phyloP scores from a whole-genome alignment of 2,329 filamentous ascomycete species.

The Aschersonia sp. region DNA sequence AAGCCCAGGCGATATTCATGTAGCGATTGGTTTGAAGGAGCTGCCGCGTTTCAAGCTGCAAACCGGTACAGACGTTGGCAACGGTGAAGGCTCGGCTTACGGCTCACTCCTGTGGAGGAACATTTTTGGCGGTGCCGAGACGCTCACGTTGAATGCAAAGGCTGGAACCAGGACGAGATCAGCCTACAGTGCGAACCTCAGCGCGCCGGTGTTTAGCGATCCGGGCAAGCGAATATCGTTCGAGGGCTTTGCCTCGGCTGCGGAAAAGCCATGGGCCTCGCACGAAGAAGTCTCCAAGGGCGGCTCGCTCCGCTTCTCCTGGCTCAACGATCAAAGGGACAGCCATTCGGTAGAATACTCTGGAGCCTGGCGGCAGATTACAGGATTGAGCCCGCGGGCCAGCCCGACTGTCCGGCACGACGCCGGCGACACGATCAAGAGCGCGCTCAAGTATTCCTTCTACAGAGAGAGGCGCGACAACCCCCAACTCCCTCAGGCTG shows the following conservation, averaged over 20 bases:
- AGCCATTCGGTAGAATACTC: conserved; percentile 69
- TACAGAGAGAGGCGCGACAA: conserved; percentile 69
- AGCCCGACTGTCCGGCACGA: conserved; percentile 71
- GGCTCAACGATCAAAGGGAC: conserved; percentile 49
- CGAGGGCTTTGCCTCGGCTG: conserved; percentile 70
- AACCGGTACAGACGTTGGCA: conserved; percentile 88
- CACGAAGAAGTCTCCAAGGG: conserved; percentile 83
- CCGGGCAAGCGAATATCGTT: conserved; percentile 67
- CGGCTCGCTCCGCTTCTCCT: conserved; percentile 61
- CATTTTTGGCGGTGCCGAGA: conserved; percentile 87
- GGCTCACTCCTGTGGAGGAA: conserved; percentile 79
- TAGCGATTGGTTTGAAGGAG: conserved; percentile 73
- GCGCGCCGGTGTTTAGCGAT: conserved; percentile 70
- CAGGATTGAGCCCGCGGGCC: conserved; percentile 58
- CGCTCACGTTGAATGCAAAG: conserved; percentile 73
- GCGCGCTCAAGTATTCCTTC: conserved; percentile 69
- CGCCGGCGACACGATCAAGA: conserved; percentile 85
- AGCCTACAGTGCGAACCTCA: conserved; percentile 76
- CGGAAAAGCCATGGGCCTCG: conserved; percentile 81
- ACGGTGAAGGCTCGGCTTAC: conserved; percentile 87
- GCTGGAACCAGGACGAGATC: conserved; percentile 82
- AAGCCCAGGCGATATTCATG: conserved; percentile 63
- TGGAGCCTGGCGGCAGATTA: conserved; percentile 77
- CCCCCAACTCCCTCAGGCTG: conserved; percentile 67
- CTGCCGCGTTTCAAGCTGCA: conserved; percentile 75